Evolutionary conservation across 2,329 filamentous ascomycete species (phyloP).

Genomic region (Venturia effusa): DNA sequence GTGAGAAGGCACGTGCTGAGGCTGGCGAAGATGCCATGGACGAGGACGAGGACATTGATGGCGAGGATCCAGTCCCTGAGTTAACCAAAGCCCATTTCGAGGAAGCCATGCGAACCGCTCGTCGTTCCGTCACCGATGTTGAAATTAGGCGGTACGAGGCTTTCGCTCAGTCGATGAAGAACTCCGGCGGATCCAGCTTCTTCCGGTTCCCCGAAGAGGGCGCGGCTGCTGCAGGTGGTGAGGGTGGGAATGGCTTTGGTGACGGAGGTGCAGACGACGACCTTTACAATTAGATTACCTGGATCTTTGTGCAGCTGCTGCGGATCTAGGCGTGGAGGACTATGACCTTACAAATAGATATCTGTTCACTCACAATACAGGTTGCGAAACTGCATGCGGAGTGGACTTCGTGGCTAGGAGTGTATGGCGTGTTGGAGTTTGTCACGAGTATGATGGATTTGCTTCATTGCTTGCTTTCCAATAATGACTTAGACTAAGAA

Average conservation of each 20-base stretch:
- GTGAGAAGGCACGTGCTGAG: conserved; percentile 59
- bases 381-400: background rate
- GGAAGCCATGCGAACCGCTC: conserved; percentile 93
- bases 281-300: conserved; percentile 70
- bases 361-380: too few species aligned
- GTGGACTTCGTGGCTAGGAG: background rate
- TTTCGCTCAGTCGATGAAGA: conserved; percentile 99
- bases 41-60: conserved; percentile 65
- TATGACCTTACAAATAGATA: conserved; percentile 91
- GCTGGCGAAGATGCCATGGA: conserved; percentile 69
- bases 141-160: conserved; percentile 98
- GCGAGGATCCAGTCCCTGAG: conserved; percentile 88
- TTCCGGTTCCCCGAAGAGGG: conserved; percentile 82
- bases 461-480: background rate
- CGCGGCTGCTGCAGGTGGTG: conserved; percentile 35
- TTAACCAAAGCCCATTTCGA: conserved; percentile 96
- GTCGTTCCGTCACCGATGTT: conserved; percentile 88
- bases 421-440: conserved; percentile 1
- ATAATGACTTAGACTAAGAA: background rate
- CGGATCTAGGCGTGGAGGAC: conserved; percentile 35
- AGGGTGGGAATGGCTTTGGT: conserved; percentile 45
- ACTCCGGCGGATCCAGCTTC: conserved; percentile 85
- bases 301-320: background rate
- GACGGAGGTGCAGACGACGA: conserved; percentile 90
- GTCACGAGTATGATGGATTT: background rate